phyloP scores from a whole-genome alignment of 2,329 filamentous ascomycete species.

The Tolypocladium album region DNA sequence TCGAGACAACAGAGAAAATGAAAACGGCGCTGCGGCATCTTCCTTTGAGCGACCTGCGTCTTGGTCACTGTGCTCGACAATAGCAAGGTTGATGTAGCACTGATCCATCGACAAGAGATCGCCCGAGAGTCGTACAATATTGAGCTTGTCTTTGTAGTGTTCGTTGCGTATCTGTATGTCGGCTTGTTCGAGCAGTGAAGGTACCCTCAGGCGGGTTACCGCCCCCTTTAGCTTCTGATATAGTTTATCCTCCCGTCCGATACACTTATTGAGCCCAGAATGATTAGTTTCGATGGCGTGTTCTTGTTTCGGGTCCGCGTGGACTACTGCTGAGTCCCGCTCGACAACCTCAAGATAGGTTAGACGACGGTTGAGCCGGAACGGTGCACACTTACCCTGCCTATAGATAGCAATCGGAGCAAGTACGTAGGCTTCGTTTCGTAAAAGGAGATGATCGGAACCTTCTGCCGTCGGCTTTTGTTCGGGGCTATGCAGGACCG shows the following conservation, averaged over 20 bases:
- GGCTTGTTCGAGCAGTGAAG: neutral
- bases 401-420: constrained; percentile 4
- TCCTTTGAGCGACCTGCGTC: neutral
- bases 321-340: constrained; percentile 2
- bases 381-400: constrained; percentile 4
- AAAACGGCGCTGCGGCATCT: constrained; percentile 6
- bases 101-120: constrained; percentile 19
- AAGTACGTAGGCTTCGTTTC: constrained; percentile 8
- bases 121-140: constrained; percentile 24
- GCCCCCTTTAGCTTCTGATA: neutral
- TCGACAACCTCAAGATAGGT: constrained; percentile 2
- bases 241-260: neutral
- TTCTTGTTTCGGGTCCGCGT: neutral
- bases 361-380: neutral
- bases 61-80: constrained; percentile 15
- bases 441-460: constrained; percentile 6
- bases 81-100: constrained; percentile 28
- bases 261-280: constrained; percentile 10
- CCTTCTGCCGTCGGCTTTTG: neutral
- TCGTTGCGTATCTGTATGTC: constrained; percentile 10
- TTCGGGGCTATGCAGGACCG: neutral
- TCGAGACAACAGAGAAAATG: constrained; percentile 16
- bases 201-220: too few relatives aligned
- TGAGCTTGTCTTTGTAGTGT: constrained; percentile 14
- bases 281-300: constrained; percentile 7